phyloP scores from a whole-genome alignment of 1,139 yeast species.

The Candida sp. region DNA sequence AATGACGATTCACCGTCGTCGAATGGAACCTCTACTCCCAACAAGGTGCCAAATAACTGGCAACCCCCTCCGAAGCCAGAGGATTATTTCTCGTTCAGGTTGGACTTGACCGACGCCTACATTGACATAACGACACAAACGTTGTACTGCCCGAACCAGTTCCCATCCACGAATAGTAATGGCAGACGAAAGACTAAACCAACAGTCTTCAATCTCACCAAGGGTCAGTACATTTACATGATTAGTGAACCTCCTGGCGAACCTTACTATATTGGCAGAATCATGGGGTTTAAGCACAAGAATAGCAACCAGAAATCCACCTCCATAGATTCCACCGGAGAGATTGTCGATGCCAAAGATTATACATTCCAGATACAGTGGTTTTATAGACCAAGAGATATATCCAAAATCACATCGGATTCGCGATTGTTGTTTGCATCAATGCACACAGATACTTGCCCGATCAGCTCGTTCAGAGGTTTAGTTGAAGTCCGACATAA shows the following conservation, averaged over 20 bases:
- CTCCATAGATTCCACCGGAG: not conserved
- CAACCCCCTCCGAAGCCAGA: conserved; percentile 34
- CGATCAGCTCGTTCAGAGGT: conserved; percentile 79
- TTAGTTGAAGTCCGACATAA: conserved; percentile 70
- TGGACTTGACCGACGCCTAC: conserved; percentile 39
- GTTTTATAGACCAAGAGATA: conserved; percentile 91
- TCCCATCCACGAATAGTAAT: conserved; percentile 13
- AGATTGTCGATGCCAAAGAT: conserved; percentile 43
- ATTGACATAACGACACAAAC: conserved; percentile 35
- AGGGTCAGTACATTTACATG: conserved; percentile 80
- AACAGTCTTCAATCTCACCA: conserved; percentile 30
- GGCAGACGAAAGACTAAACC: conserved; percentile 3
- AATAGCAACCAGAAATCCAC: conserved; percentile 10
- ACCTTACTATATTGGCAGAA: conserved; percentile 88
- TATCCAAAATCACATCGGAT: conserved; percentile 68
- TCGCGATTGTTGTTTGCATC: conserved; percentile 83
- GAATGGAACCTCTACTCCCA: conserved; percentile 9
- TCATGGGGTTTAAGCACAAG: conserved; percentile 72
- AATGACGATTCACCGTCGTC: conserved; percentile 1
- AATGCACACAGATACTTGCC: conserved; percentile 87
- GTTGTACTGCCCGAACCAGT: conserved; percentile 39
- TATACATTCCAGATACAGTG: conserved; percentile 80
- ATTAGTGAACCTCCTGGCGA: conserved; percentile 95
- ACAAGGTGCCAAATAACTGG: conserved; percentile 40
- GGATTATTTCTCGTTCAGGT: conserved; percentile 42